Base-by-base conservation (phyloP, 257 asterid genomes). In the Capsicum baccatum region DNA sequence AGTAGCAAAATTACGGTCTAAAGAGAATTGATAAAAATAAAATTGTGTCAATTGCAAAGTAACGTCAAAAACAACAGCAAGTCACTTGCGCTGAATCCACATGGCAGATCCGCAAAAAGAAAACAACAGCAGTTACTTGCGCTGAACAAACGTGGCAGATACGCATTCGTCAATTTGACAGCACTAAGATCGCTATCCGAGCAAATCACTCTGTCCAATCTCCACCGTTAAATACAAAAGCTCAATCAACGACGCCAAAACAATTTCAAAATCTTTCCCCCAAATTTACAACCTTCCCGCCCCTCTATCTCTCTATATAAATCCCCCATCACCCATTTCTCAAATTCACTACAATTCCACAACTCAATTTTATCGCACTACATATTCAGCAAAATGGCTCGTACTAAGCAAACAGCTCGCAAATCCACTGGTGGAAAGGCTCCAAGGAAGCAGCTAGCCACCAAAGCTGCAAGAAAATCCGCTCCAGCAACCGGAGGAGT, bases 401-500 rank as follows among this genome's bases (percentile, higher is more conserved):
- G 52, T 37, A 67, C 76, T 3, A 67, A 67, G 76, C 76, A 67
- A 37, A 67, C 76, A 13, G 19, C 76, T 37, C 21, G 52, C 52
- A 67, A 67, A 35, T 67, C 50, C 6, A 67, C 21, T 3, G 50
- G 52, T 15, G 76, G 50, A 0, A 67, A 67, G 21, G 76, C 76
- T 6, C 76, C 50, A 67, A 35, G 76, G 12, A 67, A 67, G 50
- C 76, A 67, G 12, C 6, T 37, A 15, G 52, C 76, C 0, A 67
- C 76, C 21, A 67, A 67, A 7, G 76, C 76, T 37, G 76, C 50
- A 7, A 14, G 76, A 37, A 67, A 67, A 50, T 67, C 52, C 35
- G 76, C 76, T 67, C 52, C 76, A 5, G 21, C 76, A 37, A 67
- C 21, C 2, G 76, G 21, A 14, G 76, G 76, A 67, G 76, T 67